These are phyloP conservation scores for Fragilaria crotonensis DNA, from an alignment of 108 stramenopile species.

Conservation along the genomic window DNA sequence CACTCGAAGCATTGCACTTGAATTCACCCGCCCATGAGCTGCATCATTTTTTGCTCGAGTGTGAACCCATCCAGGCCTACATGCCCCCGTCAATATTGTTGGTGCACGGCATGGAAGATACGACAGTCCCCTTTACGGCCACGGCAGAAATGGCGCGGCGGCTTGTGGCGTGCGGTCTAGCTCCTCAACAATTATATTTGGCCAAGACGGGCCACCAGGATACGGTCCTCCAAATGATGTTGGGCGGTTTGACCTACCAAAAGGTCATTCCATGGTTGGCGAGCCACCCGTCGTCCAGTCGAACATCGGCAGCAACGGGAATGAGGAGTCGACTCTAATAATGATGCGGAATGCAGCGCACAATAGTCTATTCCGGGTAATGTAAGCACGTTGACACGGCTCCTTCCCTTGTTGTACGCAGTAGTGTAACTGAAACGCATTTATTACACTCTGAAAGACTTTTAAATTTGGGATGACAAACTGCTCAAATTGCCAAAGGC, in stretches of 20 bases:
- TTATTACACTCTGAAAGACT: too few relatives aligned
- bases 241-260: conserved; percentile 40
- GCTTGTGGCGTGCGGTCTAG: conserved; percentile 45
- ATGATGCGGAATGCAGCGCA: too few relatives aligned
- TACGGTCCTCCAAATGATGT: conserved; percentile 67
- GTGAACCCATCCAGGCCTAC: conserved; percentile 4
- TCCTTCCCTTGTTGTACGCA: not conserved
- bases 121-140: conserved; percentile 72
- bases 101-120: conserved; percentile 79
- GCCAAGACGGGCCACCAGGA: conserved; percentile 65
- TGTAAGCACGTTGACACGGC: not conserved
- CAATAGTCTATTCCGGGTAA: too few relatives aligned
- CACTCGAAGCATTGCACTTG: conserved; percentile 40
- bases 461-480: conserved; percentile 56
- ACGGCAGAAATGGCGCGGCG: conserved; percentile 59
- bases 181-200: conserved; percentile 48
- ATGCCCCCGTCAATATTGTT: conserved; percentile 37
- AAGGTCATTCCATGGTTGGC: conserved; percentile 32
- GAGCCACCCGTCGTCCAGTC: too few relatives aligned
- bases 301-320: too few relatives aligned
- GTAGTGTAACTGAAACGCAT: not conserved
- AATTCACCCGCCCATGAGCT: conserved; percentile 51
- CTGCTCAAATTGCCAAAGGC: conserved; percentile 80
- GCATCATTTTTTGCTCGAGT: conserved; percentile 14
- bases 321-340: too few relatives aligned